phyloP scores from a whole-genome alignment of 176 grass and related monocot genomes.

The Typha latifolia region DNA sequence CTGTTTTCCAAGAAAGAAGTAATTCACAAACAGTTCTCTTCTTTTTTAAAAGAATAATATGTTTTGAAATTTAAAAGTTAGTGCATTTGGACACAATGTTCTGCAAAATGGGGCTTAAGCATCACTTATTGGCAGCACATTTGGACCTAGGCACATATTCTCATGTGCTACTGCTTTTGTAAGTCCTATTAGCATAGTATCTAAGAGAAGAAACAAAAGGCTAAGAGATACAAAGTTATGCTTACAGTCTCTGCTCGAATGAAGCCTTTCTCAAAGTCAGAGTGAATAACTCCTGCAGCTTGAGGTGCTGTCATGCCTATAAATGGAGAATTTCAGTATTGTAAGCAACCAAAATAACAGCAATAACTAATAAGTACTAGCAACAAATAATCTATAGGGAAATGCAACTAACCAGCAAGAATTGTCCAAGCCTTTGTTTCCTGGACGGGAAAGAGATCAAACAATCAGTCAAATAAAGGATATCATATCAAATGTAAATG shows the following conservation, averaged over 20 bases:
- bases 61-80: neutral
- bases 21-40: neutral
- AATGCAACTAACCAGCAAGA: constrained; percentile 56
- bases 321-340: neutral
- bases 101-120: neutral
- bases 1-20: neutral
- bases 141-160: neutral
- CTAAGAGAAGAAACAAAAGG: neutral
- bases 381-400: neutral
- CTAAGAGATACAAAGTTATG: constrained; percentile 9
- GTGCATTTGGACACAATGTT: too few species aligned
- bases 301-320: constrained; percentile 97
- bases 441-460: constrained; percentile 24
- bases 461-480: constrained; percentile 10
- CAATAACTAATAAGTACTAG: neutral
- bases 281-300: constrained; percentile 96
- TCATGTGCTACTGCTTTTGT: neutral
- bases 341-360: constrained; percentile 1
- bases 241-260: constrained; percentile 99
- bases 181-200: constrained; percentile 21
- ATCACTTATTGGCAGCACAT: neutral
- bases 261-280: constrained; percentile 99
- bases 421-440: constrained; percentile 99
- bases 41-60: neutral
- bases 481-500: neutral